Conservation (phyloP, 116 monocot species). For the Phalaenopsis hybrid region DNA sequence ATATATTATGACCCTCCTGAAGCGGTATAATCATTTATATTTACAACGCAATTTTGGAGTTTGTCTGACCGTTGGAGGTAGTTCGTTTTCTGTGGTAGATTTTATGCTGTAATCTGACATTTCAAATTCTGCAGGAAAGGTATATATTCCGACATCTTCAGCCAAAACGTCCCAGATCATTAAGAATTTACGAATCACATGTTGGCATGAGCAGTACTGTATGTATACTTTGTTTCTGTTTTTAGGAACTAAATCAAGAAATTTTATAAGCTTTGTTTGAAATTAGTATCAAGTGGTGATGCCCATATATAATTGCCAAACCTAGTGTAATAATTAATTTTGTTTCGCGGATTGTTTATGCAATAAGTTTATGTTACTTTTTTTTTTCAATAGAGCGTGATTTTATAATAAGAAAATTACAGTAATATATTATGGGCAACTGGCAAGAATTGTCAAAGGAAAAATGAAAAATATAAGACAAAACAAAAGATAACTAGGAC, state of each 20-base stretch:
- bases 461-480: too few species aligned
- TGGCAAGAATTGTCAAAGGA: too few species aligned
- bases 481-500: too few species aligned
- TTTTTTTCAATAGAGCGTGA: too few species aligned
- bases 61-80: neutral
- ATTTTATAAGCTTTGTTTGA: neutral
- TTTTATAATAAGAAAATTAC: too few species aligned
- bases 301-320: neutral
- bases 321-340: neutral
- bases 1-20: slow-evolving; percentile 98
- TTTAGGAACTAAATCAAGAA: neutral
- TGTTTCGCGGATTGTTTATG: neutral
- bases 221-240: slow-evolving; percentile 5
- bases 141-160: slow-evolving; percentile 82
- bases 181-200: slow-evolving; percentile 97
- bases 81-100: neutral
- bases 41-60: neutral
- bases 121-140: slow-evolving; percentile 42
- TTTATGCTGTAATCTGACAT: neutral
- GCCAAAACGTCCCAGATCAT: slow-evolving; percentile 79
- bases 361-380: neutral
- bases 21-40: slow-evolving; percentile 33
- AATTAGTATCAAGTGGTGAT: neutral
- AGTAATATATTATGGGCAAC: too few species aligned
- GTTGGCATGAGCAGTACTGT: slow-evolving; percentile 99